phyloP scores from a whole-genome alignment of 2,329 filamentous ascomycete species.

The Epichloe amarillans region DNA sequence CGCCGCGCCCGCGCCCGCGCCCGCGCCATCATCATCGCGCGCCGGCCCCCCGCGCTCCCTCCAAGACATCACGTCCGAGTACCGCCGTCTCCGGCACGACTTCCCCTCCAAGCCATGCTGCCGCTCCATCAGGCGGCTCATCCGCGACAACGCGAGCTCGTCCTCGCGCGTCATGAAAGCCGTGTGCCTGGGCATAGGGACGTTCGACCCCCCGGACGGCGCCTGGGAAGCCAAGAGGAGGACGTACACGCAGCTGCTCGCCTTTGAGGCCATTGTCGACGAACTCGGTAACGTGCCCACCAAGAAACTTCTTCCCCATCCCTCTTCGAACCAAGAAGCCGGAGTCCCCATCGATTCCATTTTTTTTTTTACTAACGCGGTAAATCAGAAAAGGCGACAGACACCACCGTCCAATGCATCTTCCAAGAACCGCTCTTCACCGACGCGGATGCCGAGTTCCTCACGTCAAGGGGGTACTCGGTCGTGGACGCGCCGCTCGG shows the following conservation, averaged over 20 bases:
- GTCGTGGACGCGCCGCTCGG: slow-evolving; percentile 38
- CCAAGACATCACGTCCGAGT: slow-evolving; percentile 18
- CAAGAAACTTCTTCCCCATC: too few relatives aligned
- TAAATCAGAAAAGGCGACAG: slow-evolving; percentile 9
- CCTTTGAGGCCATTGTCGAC: slow-evolving; percentile 35
- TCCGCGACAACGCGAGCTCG: slow-evolving; percentile 14
- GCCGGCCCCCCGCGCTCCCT: slow-evolving; percentile 9
- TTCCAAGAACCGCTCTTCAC: slow-evolving; percentile 45
- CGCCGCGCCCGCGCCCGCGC: neutral
- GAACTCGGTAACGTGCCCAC: slow-evolving; percentile 22
- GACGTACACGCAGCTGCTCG: slow-evolving; percentile 38
- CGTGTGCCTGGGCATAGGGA: slow-evolving; percentile 41
- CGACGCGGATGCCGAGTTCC: slow-evolving; percentile 34
- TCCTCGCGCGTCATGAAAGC: slow-evolving; percentile 24
- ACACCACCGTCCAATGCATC: slow-evolving; percentile 26
- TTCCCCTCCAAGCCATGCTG: slow-evolving; percentile 17
- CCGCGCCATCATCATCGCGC: neutral
- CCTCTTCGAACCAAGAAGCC: too few relatives aligned
- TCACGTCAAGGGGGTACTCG: slow-evolving; percentile 39
- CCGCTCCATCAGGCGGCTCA: slow-evolving; percentile 19
- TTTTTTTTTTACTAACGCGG: neutral
- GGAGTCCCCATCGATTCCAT: neutral
- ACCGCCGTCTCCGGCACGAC: slow-evolving; percentile 13
- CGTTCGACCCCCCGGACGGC: slow-evolving; percentile 37
- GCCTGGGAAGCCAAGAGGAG: slow-evolving; percentile 31